Percentiles rank a stretch among this genome's conserved stretches.
Evolutionary conservation across 1,284 basidiomycete genomes (phyloP).

Genomic region (Ustilago bromivora): DNA sequence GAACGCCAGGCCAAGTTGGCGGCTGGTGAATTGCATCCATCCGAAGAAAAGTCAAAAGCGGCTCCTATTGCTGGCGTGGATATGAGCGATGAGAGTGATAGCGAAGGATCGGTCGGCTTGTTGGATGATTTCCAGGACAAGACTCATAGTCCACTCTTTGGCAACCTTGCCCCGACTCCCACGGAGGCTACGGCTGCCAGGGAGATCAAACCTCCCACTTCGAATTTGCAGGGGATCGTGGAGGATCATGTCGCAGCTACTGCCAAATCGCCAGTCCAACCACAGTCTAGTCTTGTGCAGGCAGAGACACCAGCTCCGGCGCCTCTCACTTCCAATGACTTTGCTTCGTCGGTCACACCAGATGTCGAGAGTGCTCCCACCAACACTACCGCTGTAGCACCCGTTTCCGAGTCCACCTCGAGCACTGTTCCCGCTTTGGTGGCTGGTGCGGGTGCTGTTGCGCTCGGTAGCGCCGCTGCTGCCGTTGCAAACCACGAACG

Average conservation of each 20-base stretch:
- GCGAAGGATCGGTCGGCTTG: conserved; percentile 52
- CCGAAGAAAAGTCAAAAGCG: conserved; percentile 45
- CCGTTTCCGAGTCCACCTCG: conserved; percentile 1
- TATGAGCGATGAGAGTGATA: conserved; percentile 68
- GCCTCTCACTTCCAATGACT: conserved; percentile 29
- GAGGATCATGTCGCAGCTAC: conserved; percentile 22
- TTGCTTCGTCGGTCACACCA: conserved; percentile 20
- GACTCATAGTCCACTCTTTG: conserved; percentile 64
- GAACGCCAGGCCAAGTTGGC: conserved; percentile 54
- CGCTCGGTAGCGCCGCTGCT: conserved; percentile 37
- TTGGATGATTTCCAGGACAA: conserved; percentile 50
- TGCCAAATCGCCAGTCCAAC: conserved; percentile 2
- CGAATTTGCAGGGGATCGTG: conserved; percentile 33
- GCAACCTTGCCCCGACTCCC: conserved; percentile 40
- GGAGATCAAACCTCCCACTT: conserved; percentile 37
- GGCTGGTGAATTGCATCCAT: conserved; percentile 42
- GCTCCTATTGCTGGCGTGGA: conserved; percentile 65
- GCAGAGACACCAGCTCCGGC: conserved; percentile 19
- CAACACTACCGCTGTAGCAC: neutral
- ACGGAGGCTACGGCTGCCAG: conserved; percentile 28
- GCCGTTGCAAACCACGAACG: conserved; percentile 23
- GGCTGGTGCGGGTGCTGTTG: conserved; percentile 28
- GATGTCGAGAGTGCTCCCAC: conserved; percentile 11
- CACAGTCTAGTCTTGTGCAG: neutral
- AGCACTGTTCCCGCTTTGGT: conserved; percentile 15